A percentile compares a stretch with the other conserved stretches of the same genome.
Evolutionary conservation across 2,329 filamentous ascomycete genomes (phyloP).

Genomic region (Penicillium sp.): DNA sequence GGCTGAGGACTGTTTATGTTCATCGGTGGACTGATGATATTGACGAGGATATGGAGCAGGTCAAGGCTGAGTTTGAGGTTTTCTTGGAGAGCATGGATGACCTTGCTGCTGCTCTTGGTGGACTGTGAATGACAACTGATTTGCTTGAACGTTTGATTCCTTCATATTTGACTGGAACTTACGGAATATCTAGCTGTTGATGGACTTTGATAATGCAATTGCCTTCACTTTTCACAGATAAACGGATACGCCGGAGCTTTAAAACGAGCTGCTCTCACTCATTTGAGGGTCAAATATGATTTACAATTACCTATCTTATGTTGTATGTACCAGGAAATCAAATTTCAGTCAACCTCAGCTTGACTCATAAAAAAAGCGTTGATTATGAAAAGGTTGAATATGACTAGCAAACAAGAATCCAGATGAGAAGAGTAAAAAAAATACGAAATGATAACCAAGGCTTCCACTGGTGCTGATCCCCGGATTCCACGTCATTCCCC

Average conservation of each 20-base stretch:
- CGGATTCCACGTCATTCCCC: background rate
- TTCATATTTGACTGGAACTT: background rate
- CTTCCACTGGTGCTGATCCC: background rate
- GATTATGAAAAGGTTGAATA: no score
- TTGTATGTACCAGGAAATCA: no score
- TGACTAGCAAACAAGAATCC: background rate
- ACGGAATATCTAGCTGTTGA: no score
- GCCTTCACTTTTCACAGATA: no score
- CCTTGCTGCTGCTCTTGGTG: conserved; percentile 11
- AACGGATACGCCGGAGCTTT: no score
- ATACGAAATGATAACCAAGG: no score
- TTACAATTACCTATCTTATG: no score
- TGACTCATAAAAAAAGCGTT: no score
- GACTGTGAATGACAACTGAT: background rate
- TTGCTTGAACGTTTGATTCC: background rate
- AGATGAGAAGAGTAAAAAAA: background rate
- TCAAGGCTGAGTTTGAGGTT: conserved; percentile 44
- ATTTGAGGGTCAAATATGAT: no score
- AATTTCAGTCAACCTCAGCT: no score
- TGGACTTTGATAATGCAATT: no score
- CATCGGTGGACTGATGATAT: conserved; percentile 56
- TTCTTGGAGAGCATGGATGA: conserved; percentile 30
- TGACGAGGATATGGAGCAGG: conserved; percentile 45
- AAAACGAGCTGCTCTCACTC: no score
- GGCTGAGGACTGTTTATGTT: conserved; percentile 55